Evolutionary conservation across 2,329 filamentous ascomycete species (phyloP), one percentile per base, ranked within the genome.

Genomic region (Epichloe brachyelytri): DNA sequence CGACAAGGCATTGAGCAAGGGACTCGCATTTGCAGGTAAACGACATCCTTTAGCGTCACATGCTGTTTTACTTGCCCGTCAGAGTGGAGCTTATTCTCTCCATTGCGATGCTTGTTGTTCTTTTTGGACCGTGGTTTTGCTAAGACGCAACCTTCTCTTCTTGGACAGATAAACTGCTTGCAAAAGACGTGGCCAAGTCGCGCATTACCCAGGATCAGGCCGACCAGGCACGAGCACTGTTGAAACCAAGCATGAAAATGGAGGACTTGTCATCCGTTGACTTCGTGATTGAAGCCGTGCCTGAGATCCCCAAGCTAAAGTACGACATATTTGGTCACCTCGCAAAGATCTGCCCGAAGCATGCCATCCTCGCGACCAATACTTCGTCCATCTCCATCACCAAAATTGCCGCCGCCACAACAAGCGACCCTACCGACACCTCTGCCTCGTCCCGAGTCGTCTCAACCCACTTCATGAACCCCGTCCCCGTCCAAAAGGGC

Each of bases 391-490:
- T 98, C 65, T 91, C 88, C 54, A 96, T 98, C 67, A 98, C 93
- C 43, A 86, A 85, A 63, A 96, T 98, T 61, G 93, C 93, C 19
- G 90, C 93, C 3, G 81, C 90, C 10, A 91, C 91, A 1, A 85
- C 82, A 26, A 74, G 75, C 51, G 81, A 95, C 63, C 85, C 88
- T 1, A 91, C 73, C 17, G 86, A 95, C 62, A 82, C 87, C 22
- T 84, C 83, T 43, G 86, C 83, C 40, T 85, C 88, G 43, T 91
- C 88, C 5, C 85, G 93, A 46, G 93, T 98, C 10, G 82, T 98
- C 51, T 88, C 88, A 48, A 97, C 93, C 15, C 93, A 98, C 69
- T 98, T 98, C 71, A 98, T 98, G 93, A 98, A 98, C 74, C 93
- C 93, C 0, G 93, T 98, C 0, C 93, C 93, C 2, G 73, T 98